A percentile compares a stretch with the other conserved stretches of the same genome.
These are phyloP conservation scores for Alternaria panax DNA, from an alignment of 2,329 filamentous ascomycete species.

Conservation along the genomic window DNA sequence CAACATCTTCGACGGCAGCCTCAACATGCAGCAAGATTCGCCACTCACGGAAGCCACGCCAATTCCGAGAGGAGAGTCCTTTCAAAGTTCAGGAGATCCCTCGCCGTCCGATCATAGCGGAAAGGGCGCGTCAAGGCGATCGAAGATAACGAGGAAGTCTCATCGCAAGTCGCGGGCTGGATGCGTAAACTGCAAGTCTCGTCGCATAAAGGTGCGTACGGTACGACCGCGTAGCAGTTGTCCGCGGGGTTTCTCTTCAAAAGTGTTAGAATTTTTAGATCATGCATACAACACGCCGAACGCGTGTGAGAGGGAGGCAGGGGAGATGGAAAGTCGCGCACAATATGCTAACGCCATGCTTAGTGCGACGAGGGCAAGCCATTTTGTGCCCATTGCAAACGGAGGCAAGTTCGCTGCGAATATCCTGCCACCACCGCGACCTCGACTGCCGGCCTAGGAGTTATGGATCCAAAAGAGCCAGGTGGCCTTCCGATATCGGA, in stretches of 20 bases:
- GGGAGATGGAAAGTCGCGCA: not conserved
- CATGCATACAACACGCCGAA: not conserved
- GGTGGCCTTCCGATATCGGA: conserved; percentile 23
- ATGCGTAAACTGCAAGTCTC: conserved; percentile 38
- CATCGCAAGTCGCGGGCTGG: conserved; percentile 41
- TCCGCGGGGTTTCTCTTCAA: not conserved
- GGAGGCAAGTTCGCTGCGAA: conserved; percentile 33
- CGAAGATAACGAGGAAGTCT: conserved; percentile 30
- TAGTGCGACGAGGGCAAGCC: conserved; percentile 43
- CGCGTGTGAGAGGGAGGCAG: not conserved
- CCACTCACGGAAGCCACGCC: conserved; percentile 17
- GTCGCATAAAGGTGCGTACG: conserved; percentile 36
- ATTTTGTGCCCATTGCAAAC: conserved; percentile 33
- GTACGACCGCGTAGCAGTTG: not conserved
- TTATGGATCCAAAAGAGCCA: not conserved
- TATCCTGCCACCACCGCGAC: conserved; percentile 12
- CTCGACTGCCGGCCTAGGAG: not conserved
- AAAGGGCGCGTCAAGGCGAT: not conserved
- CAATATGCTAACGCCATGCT: not conserved
- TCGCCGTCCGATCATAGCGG: not conserved
- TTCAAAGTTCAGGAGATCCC: not conserved
- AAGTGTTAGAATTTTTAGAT: not conserved
- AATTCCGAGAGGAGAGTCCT: not conserved
- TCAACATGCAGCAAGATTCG: conserved; percentile 27
- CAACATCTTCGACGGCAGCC: not conserved